phyloP scores from a whole-genome alignment of 345 rosid genomes.

The Lepidium sativum region DNA sequence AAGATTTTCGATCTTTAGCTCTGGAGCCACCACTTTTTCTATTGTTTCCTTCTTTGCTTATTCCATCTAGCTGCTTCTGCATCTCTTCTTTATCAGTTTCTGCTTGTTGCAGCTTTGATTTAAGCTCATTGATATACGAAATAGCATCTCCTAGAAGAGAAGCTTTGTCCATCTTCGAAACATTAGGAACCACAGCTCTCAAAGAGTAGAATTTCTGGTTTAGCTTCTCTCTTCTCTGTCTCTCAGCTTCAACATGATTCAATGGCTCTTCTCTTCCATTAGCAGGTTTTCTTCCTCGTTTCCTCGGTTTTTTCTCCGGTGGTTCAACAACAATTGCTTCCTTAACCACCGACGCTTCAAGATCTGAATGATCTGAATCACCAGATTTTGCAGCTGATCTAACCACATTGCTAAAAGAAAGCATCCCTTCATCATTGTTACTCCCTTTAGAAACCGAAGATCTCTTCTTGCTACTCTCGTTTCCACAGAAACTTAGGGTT shows the following conservation, averaged over 20 bases:
- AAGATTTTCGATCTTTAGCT: slow-evolving; percentile 10
- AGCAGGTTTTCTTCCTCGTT: slow-evolving; percentile 94
- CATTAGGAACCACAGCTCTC: slow-evolving; percentile 96
- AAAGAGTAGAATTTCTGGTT: slow-evolving; percentile 89
- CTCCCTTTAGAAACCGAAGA: slow-evolving; percentile 38
- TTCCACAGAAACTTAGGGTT: slow-evolving; percentile 32
- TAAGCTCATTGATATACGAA: slow-evolving; percentile 84
- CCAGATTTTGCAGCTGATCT: slow-evolving; percentile 49
- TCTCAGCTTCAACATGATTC: slow-evolving; percentile 99
- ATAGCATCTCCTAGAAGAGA: slow-evolving; percentile 93
- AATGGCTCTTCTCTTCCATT: slow-evolving; percentile 97
- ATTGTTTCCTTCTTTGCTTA: slow-evolving; percentile 38
- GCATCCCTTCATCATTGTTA: slow-evolving; percentile 66
- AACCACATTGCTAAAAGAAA: slow-evolving; percentile 66
- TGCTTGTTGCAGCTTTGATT: slow-evolving; percentile 48
- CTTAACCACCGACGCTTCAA: slow-evolving; percentile 88
- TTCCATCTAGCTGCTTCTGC: slow-evolving; percentile 54
- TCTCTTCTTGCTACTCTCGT: slow-evolving; percentile 56
- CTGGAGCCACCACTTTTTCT: background rate
- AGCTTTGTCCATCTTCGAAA: slow-evolving; percentile 98
- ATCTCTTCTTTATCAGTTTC: slow-evolving; percentile 62
- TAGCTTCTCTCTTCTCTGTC: slow-evolving; percentile 98
- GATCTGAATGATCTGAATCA: slow-evolving; percentile 90
- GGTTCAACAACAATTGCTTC: slow-evolving; percentile 67
- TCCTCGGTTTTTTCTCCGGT: slow-evolving; percentile 88